phyloP scores from a whole-genome alignment of 225 moss, liverwort and hornwort genomes.

The Takakia lepidozioides region DNA sequence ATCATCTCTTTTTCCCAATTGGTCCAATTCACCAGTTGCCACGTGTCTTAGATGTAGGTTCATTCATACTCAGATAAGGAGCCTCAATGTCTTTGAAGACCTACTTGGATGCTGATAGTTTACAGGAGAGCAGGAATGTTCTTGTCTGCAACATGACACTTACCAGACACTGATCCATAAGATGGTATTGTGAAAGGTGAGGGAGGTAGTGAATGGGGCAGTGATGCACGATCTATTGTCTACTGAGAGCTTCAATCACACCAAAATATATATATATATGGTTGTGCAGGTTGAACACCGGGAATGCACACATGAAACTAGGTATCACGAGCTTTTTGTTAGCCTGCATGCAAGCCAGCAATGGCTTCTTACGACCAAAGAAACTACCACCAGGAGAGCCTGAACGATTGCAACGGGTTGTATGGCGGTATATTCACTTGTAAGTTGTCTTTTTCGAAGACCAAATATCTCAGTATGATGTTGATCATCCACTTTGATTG shows the following conservation, averaged over 20 bases:
- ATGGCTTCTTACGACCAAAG: slow-evolving; percentile 72
- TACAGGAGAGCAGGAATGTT: too few relatives aligned
- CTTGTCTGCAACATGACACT: too few relatives aligned
- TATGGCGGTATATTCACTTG: slow-evolving; percentile 82
- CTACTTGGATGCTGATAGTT: too few relatives aligned
- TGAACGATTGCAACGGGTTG: slow-evolving; percentile 39
- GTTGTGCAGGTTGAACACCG: slow-evolving; percentile 49
- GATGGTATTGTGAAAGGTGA: too few relatives aligned
- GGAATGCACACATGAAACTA: slow-evolving; percentile 68
- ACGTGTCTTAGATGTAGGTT: too few relatives aligned
- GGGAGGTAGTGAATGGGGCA: too few relatives aligned
- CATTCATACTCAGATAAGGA: too few relatives aligned
- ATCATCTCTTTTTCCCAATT: too few relatives aligned
- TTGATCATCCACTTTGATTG: too few relatives aligned
- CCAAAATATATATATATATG: not conserved
- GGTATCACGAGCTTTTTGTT: slow-evolving; percentile 63
- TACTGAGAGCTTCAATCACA: not conserved
- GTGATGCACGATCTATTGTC: not conserved
- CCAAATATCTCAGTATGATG: too few relatives aligned
- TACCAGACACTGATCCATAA: not conserved
- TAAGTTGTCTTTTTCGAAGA: slow-evolving; percentile 16
- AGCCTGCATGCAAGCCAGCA: slow-evolving; percentile 55
- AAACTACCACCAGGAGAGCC: slow-evolving; percentile 35
- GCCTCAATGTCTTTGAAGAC: too few relatives aligned
- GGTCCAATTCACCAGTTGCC: too few relatives aligned